Base-by-base conservation (phyloP, 1,284 basidiomycete genomes). In the Peniophora sp. region DNA sequence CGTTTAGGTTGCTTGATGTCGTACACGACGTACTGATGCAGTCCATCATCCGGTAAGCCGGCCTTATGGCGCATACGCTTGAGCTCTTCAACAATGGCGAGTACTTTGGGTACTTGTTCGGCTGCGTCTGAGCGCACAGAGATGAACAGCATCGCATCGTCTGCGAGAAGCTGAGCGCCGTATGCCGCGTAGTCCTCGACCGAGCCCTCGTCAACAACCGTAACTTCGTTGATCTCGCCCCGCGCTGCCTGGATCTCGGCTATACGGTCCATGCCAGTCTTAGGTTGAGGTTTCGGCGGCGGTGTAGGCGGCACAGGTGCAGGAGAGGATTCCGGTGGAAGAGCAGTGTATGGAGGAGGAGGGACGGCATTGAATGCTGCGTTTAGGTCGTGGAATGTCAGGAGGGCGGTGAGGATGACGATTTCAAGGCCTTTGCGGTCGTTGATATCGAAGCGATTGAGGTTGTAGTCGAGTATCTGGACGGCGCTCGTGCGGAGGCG, bases 401-500 rank as follows among this genome's bases (percentile, higher is more conserved):
- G 67, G 2, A 92, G 72, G 1, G 86, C 78, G 2, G 83, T 85
- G 47, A 92, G 69, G 22, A 92, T 77, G 45, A 87, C 77, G 41
- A 92, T 87, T 63, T 92, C 90, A 2, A 92, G 74, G 0, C 89
- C 87, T 62, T 90, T 91, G 34, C 85, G 75, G 59, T 92, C 90
- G 9, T 85, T 71, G 43, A 92, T 81, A 54, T 92, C 88, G 59
- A 92, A 91, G 44, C 88, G 70, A 57, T 89, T 79, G 25, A 91
- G 70, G 59, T 92, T 92, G 60, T 92, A 92, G 63, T 92, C 88
- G 16, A 92, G 70, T n/a, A 92, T 78, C 61, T 91, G 88, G n/a
- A 92, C 71, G 1, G 81, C 73, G 0, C 76, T 69, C 1, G 83
- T 81, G 59, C 79, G 84, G 45, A 84, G 69, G 35, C 80, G 75